Base-by-base conservation (phyloP, 345 rosid genomes). In the Salix viminalis region DNA sequence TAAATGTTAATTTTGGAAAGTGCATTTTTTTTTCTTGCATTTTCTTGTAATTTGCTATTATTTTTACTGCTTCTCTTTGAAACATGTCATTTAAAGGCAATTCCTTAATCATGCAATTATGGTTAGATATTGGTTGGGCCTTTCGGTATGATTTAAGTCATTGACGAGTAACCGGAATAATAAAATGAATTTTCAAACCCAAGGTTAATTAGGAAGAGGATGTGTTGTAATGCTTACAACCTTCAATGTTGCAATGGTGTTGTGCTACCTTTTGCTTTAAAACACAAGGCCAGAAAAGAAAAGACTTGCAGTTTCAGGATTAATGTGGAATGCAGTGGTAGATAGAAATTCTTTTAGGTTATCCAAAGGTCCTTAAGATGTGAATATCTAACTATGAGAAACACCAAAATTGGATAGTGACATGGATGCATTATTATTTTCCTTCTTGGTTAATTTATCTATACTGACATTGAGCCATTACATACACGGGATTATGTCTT, bases 1-100 rank as follows among this genome's bases (percentile, higher is more conserved):
- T 54, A n/a, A 32, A 52, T 60, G 9, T 26, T 44, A 15, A 70
- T 36, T 68, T 76, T 30, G 23, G 58, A 28, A 44, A 37, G 28
- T 39, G 36, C 26, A 41, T 46, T 21, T 4, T 66, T 66, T 11
- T 46, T 74, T 48, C 19, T 28, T 50, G 44, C 9, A 50, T 69
- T 76, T 76, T 62, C 11, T 64, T 34, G 28, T 62, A 36, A 65
- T 54, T 69, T 70, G 21, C 73, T 50, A 41, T 65, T 42, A 72
- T n/a, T 76, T 60, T 69, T 21, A 24, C 2, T 58, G 73, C 36
- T 58, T 68, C 7, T 32, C 52, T 42, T 48, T 65, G 66, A 74
- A 46, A 13, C 42, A 58, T 34, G n/a, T 72, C 32, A 36, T 60
- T 32, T 37, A 30, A 18, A 50, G 23, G 34, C 28, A 15, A 72